Conservation (phyloP, 495 filamentous ascomycete species). For the Neurospora sublineolata region DNA sequence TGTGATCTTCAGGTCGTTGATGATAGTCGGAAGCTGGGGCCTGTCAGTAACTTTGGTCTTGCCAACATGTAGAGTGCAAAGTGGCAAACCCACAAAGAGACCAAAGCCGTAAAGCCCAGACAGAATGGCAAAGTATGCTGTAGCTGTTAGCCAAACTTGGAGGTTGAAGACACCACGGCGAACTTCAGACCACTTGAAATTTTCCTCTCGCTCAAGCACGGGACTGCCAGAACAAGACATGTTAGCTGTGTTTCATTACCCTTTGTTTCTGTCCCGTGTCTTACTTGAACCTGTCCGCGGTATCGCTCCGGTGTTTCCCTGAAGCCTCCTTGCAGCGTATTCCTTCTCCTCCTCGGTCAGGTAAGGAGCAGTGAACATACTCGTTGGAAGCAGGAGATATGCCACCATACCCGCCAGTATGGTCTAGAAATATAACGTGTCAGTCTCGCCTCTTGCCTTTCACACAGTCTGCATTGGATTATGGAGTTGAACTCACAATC, state of each 20-base stretch:
- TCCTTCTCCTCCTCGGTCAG: constrained; percentile 35
- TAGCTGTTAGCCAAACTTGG: constrained; percentile 43
- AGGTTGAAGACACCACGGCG: constrained; percentile 46
- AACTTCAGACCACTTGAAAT: constrained; percentile 56
- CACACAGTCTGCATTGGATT: background rate
- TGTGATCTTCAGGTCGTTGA: constrained; percentile 45
- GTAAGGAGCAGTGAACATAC: constrained; percentile 42
- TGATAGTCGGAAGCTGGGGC: constrained; percentile 56
- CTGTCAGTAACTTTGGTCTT: constrained; percentile 29
- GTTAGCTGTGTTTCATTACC: background rate
- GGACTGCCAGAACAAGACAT: constrained; percentile 18
- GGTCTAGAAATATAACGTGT: constrained; percentile 24
- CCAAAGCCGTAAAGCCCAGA: constrained; percentile 39
- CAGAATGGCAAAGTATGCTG: constrained; percentile 33
- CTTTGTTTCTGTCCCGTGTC: background rate
- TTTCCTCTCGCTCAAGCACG: constrained; percentile 29
- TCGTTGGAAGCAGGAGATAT: constrained; percentile 48
- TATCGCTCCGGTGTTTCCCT: constrained; percentile 14
- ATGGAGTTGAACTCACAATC: constrained; percentile 23
- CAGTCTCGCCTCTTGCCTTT: background rate
- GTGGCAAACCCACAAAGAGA: constrained; percentile 34
- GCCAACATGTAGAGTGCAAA: background rate
- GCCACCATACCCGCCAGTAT: constrained; percentile 43
- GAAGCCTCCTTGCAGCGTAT: constrained; percentile 28
- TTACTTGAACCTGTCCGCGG: constrained; percentile 25